phyloP scores from a whole-genome alignment of 345 rosid genomes.

The Eutrema yunnanense region DNA sequence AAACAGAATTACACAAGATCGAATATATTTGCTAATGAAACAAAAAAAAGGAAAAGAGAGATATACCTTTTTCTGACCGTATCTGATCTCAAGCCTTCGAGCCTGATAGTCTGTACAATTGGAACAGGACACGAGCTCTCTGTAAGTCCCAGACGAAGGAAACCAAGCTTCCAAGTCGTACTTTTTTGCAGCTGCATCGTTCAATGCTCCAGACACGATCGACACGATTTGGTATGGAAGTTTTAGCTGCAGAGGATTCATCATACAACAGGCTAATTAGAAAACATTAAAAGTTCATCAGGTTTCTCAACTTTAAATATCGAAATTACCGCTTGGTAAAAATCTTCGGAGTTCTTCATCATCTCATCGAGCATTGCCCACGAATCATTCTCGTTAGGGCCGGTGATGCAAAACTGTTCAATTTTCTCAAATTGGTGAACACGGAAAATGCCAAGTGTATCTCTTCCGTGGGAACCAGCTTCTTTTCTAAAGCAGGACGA shows the following conservation, averaged over 20 bases:
- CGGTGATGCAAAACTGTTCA: conserved; percentile 88
- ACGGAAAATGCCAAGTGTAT: conserved; percentile 90
- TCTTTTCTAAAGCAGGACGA: conserved; percentile 95
- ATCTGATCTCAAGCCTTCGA: conserved; percentile 82
- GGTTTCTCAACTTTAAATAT: background rate
- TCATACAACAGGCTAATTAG: background rate
- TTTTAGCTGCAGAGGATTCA: conserved; percentile 49
- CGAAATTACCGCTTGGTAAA: conserved; percentile 51
- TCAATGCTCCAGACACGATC: conserved; percentile 89
- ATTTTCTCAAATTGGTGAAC: conserved; percentile 99
- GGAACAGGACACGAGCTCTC: conserved; percentile 91
- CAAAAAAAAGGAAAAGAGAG: background rate
- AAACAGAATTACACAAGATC: background rate
- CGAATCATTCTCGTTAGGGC: conserved; percentile 78
- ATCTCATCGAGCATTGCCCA: conserved; percentile 95
- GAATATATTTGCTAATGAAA: background rate
- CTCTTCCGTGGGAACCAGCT: conserved; percentile 98
- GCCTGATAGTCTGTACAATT: conserved; percentile 91
- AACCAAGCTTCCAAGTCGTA: conserved; percentile 96
- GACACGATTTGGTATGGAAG: conserved; percentile 77
- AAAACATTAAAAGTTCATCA: background rate
- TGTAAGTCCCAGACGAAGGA: conserved; percentile 81
- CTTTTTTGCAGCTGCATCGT: conserved; percentile 96
- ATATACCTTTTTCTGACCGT: conserved; percentile 82
- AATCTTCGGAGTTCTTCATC: conserved; percentile 85